phyloP scores from a whole-genome alignment of 495 filamentous ascomycete species.

The Oidiodendron maius region DNA sequence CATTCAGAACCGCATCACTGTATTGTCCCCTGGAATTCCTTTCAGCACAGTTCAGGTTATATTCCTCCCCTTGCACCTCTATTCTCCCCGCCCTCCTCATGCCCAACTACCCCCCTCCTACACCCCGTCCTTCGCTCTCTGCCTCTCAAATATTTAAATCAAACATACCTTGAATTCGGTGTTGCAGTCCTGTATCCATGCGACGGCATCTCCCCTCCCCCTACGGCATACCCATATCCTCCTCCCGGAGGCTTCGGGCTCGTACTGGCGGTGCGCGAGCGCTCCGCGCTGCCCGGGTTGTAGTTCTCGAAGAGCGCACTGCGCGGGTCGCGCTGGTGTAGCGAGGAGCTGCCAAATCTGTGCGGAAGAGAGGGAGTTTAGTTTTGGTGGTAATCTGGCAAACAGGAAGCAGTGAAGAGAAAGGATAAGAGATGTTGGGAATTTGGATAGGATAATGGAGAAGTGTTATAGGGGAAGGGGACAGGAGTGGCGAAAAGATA shows the following conservation, averaged over 20 bases:
- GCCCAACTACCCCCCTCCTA: background rate
- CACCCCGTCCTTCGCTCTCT: background rate
- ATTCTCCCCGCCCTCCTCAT: background rate
- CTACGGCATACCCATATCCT: constrained; percentile 52
- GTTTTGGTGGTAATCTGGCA: background rate
- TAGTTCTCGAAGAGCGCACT: constrained; percentile 85
- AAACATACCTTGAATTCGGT: constrained; percentile 69
- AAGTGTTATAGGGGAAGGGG: background rate
- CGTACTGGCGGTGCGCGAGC: constrained; percentile 43
- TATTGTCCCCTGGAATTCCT: constrained; percentile 69
- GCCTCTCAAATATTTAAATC: background rate
- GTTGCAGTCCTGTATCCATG: constrained; percentile 60
- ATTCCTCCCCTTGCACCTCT: background rate
- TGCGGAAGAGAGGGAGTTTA: too few relatives aligned
- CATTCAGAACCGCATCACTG: constrained; percentile 84
- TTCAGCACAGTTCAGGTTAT: background rate
- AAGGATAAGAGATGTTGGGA: background rate
- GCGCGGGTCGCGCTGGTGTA: constrained; percentile 82
- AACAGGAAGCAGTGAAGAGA: background rate
- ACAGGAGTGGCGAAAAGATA: background rate
- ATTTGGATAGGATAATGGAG: background rate
- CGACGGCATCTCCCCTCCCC: constrained; percentile 17
- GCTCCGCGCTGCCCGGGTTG: constrained; percentile 55
- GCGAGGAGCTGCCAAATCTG: constrained; percentile 33
- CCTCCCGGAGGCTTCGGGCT: constrained; percentile 41